Evolutionary conservation across 768 basidiomycete genomes (phyloP).

Genomic region (Russula olivacea): DNA sequence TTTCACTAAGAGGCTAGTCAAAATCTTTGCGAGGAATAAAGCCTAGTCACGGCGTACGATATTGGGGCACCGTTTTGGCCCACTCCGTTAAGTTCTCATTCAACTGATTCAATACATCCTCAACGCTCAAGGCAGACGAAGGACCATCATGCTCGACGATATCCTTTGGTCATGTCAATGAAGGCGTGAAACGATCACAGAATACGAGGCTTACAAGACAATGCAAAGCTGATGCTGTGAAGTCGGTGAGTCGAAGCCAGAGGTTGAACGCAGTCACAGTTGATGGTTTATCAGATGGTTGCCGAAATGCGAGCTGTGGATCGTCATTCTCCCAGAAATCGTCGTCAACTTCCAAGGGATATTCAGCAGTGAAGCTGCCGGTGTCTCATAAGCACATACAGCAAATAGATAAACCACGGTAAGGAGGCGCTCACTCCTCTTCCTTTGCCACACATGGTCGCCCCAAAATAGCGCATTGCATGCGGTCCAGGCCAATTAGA

Average conservation of each 20-base stretch:
- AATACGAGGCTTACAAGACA: conserved; percentile 36
- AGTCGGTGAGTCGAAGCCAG: conserved; percentile 42
- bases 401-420: conserved; percentile 6
- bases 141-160: conserved; percentile 2
- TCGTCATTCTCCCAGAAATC: conserved; percentile 46
- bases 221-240: conserved; percentile 40
- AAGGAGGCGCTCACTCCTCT: conserved; percentile 51
- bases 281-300: conserved; percentile 42
- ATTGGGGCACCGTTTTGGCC: conserved; percentile 29
- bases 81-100: conserved; percentile 41
- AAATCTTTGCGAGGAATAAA: background rate
- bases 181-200: background rate
- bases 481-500: conserved; percentile 54
- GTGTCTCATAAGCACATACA: background rate
- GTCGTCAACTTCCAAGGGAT: conserved; percentile 51
- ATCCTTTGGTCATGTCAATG: conserved; percentile 8
- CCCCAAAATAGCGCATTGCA: conserved; percentile 49
- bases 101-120: conserved; percentile 39
- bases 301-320: conserved; percentile 39
- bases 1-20: conserved; percentile 28
- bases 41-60: conserved; percentile 26
- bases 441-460: conserved; percentile 51
- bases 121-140: conserved; percentile 25
- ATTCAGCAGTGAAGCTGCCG: conserved; percentile 42
- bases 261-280: conserved; percentile 38